phyloP scores from a whole-genome alignment of 208 protist genomes.

The Zelonia costaricensis region DNA sequence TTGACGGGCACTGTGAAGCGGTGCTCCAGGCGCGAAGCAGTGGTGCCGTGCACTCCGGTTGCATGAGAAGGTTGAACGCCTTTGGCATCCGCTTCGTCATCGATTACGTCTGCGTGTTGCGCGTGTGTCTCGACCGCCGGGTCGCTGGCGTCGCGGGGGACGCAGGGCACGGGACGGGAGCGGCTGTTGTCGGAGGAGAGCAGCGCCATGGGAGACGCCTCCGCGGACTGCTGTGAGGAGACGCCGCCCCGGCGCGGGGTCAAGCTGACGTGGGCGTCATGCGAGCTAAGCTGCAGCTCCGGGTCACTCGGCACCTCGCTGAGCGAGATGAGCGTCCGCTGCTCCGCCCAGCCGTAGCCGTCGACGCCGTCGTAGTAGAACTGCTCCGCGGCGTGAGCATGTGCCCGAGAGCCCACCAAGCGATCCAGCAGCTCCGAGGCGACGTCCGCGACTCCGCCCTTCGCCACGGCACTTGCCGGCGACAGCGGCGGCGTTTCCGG shows the following conservation, averaged over 20 bases:
- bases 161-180: neutral
- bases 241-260: neutral
- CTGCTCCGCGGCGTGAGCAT: neutral
- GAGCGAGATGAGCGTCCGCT: conserved; percentile 23
- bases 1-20: too few species aligned
- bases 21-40: too few species aligned
- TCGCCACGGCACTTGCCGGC: too few species aligned
- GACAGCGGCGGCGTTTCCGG: too few species aligned
- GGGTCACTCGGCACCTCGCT: conserved; percentile 27
- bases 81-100: too few species aligned
- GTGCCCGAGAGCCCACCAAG: conserved; percentile 5
- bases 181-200: conserved; percentile 10
- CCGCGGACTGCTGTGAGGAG: neutral
- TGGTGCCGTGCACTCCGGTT: too few species aligned
- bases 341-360: conserved; percentile 10
- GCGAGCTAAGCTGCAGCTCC: conserved; percentile 15
- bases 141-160: neutral
- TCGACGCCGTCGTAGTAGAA: conserved; percentile 23
- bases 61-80: too few species aligned
- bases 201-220: neutral
- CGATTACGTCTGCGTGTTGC: too few species aligned
- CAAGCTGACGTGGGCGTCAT: conserved; percentile 4
- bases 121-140: too few species aligned
- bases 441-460: too few species aligned
- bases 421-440: too few species aligned